phyloP scores from a whole-genome alignment of 2,329 filamentous ascomycete genomes.

The Trichoderma hamatum region DNA sequence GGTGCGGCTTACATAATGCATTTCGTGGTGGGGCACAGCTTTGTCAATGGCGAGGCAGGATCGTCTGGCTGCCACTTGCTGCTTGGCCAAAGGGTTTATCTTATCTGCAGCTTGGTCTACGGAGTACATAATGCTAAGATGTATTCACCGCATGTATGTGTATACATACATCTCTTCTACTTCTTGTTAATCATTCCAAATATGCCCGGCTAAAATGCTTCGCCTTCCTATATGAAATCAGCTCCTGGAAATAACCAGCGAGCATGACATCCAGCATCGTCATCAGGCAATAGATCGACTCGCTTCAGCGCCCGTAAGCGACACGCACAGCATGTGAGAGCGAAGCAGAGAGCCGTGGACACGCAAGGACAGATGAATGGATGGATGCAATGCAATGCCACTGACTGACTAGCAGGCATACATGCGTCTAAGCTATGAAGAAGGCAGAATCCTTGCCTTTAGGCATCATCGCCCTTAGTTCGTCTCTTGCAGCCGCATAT shows the following conservation, averaged over 20 bases:
- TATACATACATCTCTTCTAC: not conserved
- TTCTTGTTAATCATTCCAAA: not conserved
- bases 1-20: conserved; percentile 23
- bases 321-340: not conserved
- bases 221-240: not conserved
- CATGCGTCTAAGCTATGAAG: not conserved
- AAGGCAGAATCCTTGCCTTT: not conserved
- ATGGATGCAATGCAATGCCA: conserved; percentile 6
- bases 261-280: not conserved
- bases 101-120: not conserved
- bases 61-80: conserved; percentile 5
- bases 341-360: not conserved
- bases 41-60: not conserved
- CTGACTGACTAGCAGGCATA: conserved; percentile 2
- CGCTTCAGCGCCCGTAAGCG: not conserved
- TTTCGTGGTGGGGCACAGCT: conserved; percentile 3
- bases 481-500: conserved; percentile 1
- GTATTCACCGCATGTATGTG: not conserved
- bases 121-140: not conserved
- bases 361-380: conserved; percentile 2
- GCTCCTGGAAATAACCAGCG: not conserved
- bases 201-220: not conserved
- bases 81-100: not conserved
- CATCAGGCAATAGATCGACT: not conserved
- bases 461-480: conserved; percentile 19